phyloP scores from a whole-genome alignment of 768 basidiomycete genomes.

The Agrocybe chaxingu region DNA sequence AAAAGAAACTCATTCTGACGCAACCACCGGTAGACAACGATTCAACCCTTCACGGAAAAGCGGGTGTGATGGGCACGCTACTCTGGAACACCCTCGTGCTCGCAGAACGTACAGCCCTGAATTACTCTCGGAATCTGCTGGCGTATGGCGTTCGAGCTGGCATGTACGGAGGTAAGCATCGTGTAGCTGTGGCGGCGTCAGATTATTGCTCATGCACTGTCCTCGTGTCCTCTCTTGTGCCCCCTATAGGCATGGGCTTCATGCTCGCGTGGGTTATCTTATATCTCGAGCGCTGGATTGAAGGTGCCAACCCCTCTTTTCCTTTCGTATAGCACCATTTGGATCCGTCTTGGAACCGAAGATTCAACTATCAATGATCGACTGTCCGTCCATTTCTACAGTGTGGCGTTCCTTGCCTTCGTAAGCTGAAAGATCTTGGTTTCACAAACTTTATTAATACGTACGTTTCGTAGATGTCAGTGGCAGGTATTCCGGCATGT shows the following conservation, averaged over 20 bases:
- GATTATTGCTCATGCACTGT: too few species aligned
- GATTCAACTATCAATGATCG: slow-evolving; percentile 45
- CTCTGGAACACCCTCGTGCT: slow-evolving; percentile 44
- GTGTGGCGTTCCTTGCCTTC: slow-evolving; percentile 52
- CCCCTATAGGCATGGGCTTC: slow-evolving; percentile 30
- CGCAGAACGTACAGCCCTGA: slow-evolving; percentile 41
- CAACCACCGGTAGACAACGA: slow-evolving; percentile 3
- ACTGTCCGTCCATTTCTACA: slow-evolving; percentile 53
- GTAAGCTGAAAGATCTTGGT: slow-evolving; percentile 22
- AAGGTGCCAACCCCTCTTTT: neutral
- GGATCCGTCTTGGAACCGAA: slow-evolving; percentile 38
- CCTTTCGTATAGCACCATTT: slow-evolving; percentile 37
- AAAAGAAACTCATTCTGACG: slow-evolving; percentile 2
- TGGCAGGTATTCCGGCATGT: slow-evolving; percentile 59
- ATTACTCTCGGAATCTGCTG: slow-evolving; percentile 52
- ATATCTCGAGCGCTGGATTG: slow-evolving; percentile 17
- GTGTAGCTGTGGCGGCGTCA: too few species aligned
- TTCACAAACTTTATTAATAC: neutral
- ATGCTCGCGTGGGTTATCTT: slow-evolving; percentile 36
- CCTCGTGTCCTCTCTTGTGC: too few species aligned
- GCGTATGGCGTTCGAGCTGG: slow-evolving; percentile 55
- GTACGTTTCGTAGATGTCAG: slow-evolving; percentile 39
- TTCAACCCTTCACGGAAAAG: slow-evolving; percentile 20
- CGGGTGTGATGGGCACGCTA: slow-evolving; percentile 25
- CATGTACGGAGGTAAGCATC: slow-evolving; percentile 41